Percentiles rank a stretch among this genome's conserved stretches.
These are phyloP conservation scores for Lipomyces chichibuensis DNA, from an alignment of 805 yeast genomes.

Conservation along the genomic window DNA sequence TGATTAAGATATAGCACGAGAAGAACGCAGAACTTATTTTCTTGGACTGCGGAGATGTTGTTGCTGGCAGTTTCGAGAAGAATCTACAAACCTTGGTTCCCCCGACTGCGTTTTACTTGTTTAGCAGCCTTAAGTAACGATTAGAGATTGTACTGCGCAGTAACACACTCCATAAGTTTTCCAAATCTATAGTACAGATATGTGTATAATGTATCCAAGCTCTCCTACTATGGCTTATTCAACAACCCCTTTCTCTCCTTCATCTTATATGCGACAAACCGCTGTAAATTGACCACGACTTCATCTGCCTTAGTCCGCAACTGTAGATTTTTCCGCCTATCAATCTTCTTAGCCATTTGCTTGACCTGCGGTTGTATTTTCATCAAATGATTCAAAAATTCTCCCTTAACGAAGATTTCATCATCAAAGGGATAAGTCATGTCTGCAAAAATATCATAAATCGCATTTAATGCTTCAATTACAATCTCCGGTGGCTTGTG, in stretches of 20 bases:
- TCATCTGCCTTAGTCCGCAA: conserved; percentile 70
- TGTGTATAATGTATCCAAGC: background rate
- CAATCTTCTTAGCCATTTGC: conserved; percentile 62
- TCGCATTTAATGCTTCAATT: conserved; percentile 62
- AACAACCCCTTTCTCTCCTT: conserved; percentile 46
- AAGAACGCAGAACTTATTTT: background rate
- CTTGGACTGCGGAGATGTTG: background rate
- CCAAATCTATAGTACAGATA: background rate
- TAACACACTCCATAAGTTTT: background rate
- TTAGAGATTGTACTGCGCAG: background rate
- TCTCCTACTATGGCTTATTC: background rate
- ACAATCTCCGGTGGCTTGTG: conserved; percentile 49
- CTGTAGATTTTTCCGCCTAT: conserved; percentile 60
- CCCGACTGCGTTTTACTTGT: too few species aligned
- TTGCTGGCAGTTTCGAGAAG: background rate
- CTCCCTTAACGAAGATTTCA: conserved; percentile 62
- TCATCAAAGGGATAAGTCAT: conserved; percentile 65
- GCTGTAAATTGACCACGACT: conserved; percentile 62
- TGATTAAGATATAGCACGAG: background rate
- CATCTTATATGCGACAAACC: conserved; percentile 78
- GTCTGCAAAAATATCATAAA: conserved; percentile 84
- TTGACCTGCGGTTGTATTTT: conserved; percentile 54
- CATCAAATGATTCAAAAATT: conserved; percentile 51
- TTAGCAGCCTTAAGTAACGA: background rate
- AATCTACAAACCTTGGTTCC: background rate